Percentiles rank a stretch among this genome's conserved stretches.
phyloP scores from a whole-genome alignment of 2,329 filamentous ascomycete genomes.

The Pseudodiploospora longispora region DNA sequence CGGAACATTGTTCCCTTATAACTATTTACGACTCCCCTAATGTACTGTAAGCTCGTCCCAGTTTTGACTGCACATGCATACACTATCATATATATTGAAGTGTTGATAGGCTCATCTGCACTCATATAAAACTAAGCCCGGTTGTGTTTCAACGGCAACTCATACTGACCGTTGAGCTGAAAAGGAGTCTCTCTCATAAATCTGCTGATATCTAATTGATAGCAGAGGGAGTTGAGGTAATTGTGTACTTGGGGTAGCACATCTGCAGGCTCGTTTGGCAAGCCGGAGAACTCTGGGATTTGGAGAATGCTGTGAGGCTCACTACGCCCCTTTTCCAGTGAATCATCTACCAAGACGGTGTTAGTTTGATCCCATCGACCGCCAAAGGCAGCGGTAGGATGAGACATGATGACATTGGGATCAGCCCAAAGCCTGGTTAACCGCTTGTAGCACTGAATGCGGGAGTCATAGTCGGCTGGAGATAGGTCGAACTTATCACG shows the following conservation, averaged over 20 bases:
- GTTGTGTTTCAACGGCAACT: slow-evolving; percentile 1
- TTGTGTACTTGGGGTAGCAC: slow-evolving; percentile 53
- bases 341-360: slow-evolving; percentile 86
- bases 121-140: too few relatives aligned
- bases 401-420: slow-evolving; percentile 30
- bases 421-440: slow-evolving; percentile 64
- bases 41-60: too few relatives aligned
- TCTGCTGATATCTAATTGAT: slow-evolving; percentile 52
- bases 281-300: slow-evolving; percentile 66
- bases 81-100: too few relatives aligned
- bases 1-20: too few relatives aligned
- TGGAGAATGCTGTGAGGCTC: slow-evolving; percentile 79
- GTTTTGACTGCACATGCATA: too few relatives aligned
- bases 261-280: slow-evolving; percentile 28
- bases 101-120: too few relatives aligned
- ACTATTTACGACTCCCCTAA: too few relatives aligned
- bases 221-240: slow-evolving; percentile 48
- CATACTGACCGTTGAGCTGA: slow-evolving; percentile 23
- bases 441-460: slow-evolving; percentile 86
- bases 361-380: slow-evolving; percentile 69
- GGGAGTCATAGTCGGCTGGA: slow-evolving; percentile 52
- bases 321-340: slow-evolving; percentile 65
- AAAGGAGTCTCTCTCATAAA: slow-evolving; percentile 50
- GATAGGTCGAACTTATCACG: slow-evolving; percentile 68
- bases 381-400: slow-evolving; percentile 32